These are phyloP conservation scores for Penicillium crystallinum DNA, from an alignment of 495 filamentous ascomycete species.

Conservation along the genomic window DNA sequence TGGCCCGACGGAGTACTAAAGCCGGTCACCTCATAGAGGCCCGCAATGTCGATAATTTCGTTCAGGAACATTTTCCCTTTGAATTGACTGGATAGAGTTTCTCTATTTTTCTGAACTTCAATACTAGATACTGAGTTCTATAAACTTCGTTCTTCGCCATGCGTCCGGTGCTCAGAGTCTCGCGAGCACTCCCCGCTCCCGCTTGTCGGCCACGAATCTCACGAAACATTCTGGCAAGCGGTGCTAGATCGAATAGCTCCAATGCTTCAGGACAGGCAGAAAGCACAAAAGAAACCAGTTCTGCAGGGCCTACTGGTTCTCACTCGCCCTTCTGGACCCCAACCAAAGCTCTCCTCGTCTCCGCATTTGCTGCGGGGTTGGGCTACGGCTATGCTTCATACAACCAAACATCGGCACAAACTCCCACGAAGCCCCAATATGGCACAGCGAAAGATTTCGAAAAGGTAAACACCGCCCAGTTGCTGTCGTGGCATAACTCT, in stretches of 20 bases:
- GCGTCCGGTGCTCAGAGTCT: slow-evolving; percentile 17
- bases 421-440: slow-evolving; percentile 28
- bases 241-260: slow-evolving; percentile 20
- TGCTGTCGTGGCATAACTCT: slow-evolving; percentile 11
- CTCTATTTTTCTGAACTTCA: neutral
- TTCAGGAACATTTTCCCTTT: neutral
- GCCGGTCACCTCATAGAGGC: slow-evolving; percentile 16
- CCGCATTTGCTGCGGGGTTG: slow-evolving; percentile 32
- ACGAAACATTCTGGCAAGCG: slow-evolving; percentile 2
- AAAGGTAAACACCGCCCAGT: slow-evolving; percentile 22
- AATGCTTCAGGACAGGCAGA: slow-evolving; percentile 4
- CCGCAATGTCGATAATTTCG: slow-evolving; percentile 3
- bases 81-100: neutral
- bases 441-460: slow-evolving; percentile 38
- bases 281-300: slow-evolving; percentile 1
- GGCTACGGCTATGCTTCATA: slow-evolving; percentile 33
- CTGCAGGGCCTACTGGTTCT: slow-evolving; percentile 10
- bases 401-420: slow-evolving; percentile 11
- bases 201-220: slow-evolving; percentile 20
- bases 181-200: slow-evolving; percentile 30
- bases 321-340: slow-evolving; percentile 28
- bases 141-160: slow-evolving; percentile 12
- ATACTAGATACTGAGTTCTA: neutral
- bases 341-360: slow-evolving; percentile 26
- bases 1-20: slow-evolving; percentile 10